Base-by-base conservation (phyloP, 163 green algal species). In the Picocystis sp. region DNA sequence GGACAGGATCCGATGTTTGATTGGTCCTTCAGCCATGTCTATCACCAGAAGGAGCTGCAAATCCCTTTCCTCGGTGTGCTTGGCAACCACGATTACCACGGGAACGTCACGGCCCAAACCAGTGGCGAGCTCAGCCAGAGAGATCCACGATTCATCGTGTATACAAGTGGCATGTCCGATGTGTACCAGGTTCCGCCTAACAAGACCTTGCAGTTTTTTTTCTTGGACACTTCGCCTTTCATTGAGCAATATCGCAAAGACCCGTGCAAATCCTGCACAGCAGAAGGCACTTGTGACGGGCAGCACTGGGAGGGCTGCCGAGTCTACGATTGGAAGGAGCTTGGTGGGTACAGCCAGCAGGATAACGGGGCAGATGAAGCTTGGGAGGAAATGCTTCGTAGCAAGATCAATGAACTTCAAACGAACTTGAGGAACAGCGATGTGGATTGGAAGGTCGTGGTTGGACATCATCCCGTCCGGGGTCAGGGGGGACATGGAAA, bases 361-460 rank as follows among this genome's bases (percentile, higher is more conserved):
- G 29, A 38, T 11, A 8, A 38, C 3, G 29, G 29, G 3, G 29
- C 29, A 38, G 29, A 38, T 8, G 29, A 38, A 38, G 29, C 3
- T 8, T 38, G 29, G 29, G 29, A 38, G 8, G 29, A 38, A 38
- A 38, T 38, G 29, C 29, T 38, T 38, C 29, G 29, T 38, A 38
- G 29, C 29, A 38, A 38, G 8, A 38, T 38, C 29, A 8, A 38
- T 11, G 29, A 38, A 8, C 29, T 38, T 8, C 29, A 38, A 8
- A 38, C 29, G 5, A 38, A 38, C 8, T 38, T 38, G 29, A 3
- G 29, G 23, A 21, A n/a, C n/a, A 29, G 5, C 25, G 71, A 57
- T 12, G 55, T 38, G n/a, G 63, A 50, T 33, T 69, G 61, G 61
- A 73, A 73, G 61, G n/a, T 69, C 17, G 61, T 73, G 52, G 22